Conservation (phyloP, 2,329 filamentous ascomycete species). For the Fusarium hostae region DNA sequence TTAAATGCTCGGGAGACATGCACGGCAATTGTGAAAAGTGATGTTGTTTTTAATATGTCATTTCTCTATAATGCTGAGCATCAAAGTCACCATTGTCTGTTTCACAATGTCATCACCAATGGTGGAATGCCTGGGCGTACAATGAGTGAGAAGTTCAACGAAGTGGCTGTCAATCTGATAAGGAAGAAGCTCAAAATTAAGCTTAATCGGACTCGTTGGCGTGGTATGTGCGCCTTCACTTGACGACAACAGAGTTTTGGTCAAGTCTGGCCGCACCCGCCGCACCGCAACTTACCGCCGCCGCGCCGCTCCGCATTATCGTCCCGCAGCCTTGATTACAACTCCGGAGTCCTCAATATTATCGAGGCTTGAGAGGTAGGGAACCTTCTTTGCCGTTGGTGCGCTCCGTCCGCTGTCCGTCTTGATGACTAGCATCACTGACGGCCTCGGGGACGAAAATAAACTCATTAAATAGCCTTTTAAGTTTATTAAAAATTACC, state of each 20-base stretch:
- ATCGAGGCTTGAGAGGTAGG: background rate
- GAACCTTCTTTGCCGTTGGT: background rate
- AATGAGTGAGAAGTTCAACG: background rate
- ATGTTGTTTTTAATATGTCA: background rate
- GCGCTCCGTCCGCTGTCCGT: background rate
- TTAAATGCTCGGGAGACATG: slow-evolving; percentile 5
- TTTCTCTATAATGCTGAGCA: background rate
- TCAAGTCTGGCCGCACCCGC: background rate
- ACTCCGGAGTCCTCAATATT: too few species aligned
- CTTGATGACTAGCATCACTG: background rate
- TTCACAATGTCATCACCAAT: background rate
- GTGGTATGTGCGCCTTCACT: background rate
- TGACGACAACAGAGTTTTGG: background rate
- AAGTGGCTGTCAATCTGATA: background rate
- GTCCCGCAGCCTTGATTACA: background rate
- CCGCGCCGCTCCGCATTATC: background rate
- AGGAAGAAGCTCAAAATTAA: slow-evolving; percentile 27
- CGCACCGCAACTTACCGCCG: background rate
- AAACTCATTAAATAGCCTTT: background rate
- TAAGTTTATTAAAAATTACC: background rate
- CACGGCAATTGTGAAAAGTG: slow-evolving; percentile 26
- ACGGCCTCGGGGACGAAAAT: too few species aligned
- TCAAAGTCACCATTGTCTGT: background rate
- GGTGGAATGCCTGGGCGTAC: background rate
- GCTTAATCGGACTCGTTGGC: slow-evolving; percentile 2